A percentile compares a stretch with the other conserved stretches of the same genome.
These are phyloP conservation scores for Dalbergia oliveri DNA, from an alignment of 306 rosid genomes.

Conservation along the genomic window DNA sequence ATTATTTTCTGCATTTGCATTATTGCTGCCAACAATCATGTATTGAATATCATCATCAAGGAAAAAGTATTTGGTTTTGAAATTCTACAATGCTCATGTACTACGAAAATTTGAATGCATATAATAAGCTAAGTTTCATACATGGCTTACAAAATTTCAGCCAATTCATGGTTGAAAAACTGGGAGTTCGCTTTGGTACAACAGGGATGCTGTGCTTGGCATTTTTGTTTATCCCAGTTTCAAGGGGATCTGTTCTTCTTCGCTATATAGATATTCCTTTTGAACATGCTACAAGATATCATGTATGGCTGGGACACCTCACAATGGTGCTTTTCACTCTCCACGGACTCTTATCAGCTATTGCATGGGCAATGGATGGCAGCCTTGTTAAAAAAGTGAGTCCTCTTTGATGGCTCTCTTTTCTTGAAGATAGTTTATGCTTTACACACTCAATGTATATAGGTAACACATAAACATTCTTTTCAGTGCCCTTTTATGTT, in stretches of 20 bases:
- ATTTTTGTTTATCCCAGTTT: slow-evolving; percentile 83
- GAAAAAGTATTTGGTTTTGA: slow-evolving; percentile 29
- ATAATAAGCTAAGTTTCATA: slow-evolving; percentile 37
- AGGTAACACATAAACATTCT: not conserved
- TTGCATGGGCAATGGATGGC: slow-evolving; percentile 78
- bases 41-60: slow-evolving; percentile 21
- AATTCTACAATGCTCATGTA: slow-evolving; percentile 5
- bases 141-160: slow-evolving; percentile 55
- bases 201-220: slow-evolving; percentile 74
- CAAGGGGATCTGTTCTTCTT: slow-evolving; percentile 96
- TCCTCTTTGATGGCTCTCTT: slow-evolving; percentile 38
- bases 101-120: slow-evolving; percentile 19
- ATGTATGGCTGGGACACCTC: slow-evolving; percentile 97
- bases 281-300: slow-evolving; percentile 90
- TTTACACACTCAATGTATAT: no score
- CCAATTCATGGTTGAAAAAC: slow-evolving; percentile 50
- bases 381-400: slow-evolving; percentile 63
- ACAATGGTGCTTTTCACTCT: slow-evolving; percentile 87
- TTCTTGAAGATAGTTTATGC: no score
- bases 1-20: not conserved
- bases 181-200: slow-evolving; percentile 76
- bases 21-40: not conserved
- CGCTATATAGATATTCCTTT: slow-evolving; percentile 83
- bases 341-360: slow-evolving; percentile 72
- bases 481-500: not conserved